Evolutionary conservation across 371 early-diverging fungal species (phyloP).

Genomic region (Lichtheimia hyalospora): DNA sequence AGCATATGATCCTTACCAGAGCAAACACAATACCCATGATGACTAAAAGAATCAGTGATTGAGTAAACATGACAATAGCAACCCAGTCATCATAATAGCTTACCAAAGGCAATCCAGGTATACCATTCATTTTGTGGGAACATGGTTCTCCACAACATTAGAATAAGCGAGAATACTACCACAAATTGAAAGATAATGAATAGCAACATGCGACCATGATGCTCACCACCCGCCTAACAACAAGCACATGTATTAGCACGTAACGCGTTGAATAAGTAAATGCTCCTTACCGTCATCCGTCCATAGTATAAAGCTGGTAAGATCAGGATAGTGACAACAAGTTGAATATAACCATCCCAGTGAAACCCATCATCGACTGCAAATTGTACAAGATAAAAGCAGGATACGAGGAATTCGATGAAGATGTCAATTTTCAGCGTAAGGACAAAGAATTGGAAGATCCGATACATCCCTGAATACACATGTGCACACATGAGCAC

Average conservation of each 20-base stretch:
- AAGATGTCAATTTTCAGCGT: slow-evolving; percentile 37
- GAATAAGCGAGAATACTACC: slow-evolving; percentile 36
- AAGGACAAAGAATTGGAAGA: slow-evolving; percentile 38
- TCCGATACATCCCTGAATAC: slow-evolving; percentile 45
- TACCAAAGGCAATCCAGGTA: slow-evolving; percentile 52
- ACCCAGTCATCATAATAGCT: slow-evolving; percentile 5
- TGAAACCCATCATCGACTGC: slow-evolving; percentile 17
- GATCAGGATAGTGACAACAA: slow-evolving; percentile 37
- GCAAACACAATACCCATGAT: slow-evolving; percentile 38
- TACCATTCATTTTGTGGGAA: slow-evolving; percentile 31
- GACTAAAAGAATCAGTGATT: slow-evolving; percentile 20
- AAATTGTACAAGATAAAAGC: slow-evolving; percentile 30
- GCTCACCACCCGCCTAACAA: slow-evolving; percentile 35
- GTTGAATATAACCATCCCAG: slow-evolving; percentile 31
- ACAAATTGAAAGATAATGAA: slow-evolving; percentile 42
- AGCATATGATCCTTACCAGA: slow-evolving; percentile 33
- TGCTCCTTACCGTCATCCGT: slow-evolving; percentile 32
- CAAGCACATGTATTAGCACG: slow-evolving; percentile 18
- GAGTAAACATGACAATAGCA: neutral
- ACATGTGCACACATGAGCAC: too few relatives aligned
- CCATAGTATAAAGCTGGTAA: slow-evolving; percentile 44
- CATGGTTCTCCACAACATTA: slow-evolving; percentile 34
- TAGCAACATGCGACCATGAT: slow-evolving; percentile 25
- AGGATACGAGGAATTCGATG: slow-evolving; percentile 31
- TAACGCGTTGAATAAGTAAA: slow-evolving; percentile 18